These are phyloP conservation scores for Fusarium tupiense DNA, from an alignment of 2,329 filamentous ascomycete genomes.

Conservation along the genomic window DNA sequence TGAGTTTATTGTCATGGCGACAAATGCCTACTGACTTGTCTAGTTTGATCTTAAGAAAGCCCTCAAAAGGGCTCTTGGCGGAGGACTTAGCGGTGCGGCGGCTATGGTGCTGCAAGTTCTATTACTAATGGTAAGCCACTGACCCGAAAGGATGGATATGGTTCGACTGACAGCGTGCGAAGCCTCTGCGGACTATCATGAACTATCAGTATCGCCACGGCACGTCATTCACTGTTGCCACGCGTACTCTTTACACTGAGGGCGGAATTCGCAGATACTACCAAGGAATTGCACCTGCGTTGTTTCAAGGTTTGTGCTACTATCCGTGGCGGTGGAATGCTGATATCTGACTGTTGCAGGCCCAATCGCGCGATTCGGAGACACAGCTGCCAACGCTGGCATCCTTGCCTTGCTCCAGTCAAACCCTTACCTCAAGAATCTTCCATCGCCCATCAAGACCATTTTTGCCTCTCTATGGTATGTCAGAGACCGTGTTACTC, in stretches of 20 bases:
- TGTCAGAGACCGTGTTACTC: too few species aligned
- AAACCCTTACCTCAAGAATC: slow-evolving; percentile 55
- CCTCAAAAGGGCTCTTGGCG: slow-evolving; percentile 56
- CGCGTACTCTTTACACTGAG: slow-evolving; percentile 52
- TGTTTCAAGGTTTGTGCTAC: slow-evolving; percentile 52
- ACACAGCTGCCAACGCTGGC: slow-evolving; percentile 60
- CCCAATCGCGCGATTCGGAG: slow-evolving; percentile 57
- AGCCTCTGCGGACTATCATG: slow-evolving; percentile 61
- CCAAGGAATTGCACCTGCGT: slow-evolving; percentile 55
- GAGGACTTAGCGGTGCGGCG: slow-evolving; percentile 58
- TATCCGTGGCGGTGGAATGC: rapidly evolving
- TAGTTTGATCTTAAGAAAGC: slow-evolving; percentile 58
- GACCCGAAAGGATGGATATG: rapidly evolving
- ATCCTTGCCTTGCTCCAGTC: slow-evolving; percentile 59
- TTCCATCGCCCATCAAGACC: slow-evolving; percentile 56
- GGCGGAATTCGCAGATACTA: slow-evolving; percentile 57
- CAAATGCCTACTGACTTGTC: rapidly evolving
- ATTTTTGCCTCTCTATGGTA: slow-evolving; percentile 57
- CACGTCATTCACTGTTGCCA: slow-evolving; percentile 52
- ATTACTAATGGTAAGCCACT: slow-evolving; percentile 54
- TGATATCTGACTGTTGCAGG: slow-evolving; percentile 39
- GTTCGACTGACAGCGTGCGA: neutral
- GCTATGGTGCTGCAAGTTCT: slow-evolving; percentile 60
- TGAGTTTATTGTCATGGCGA: rapidly evolving
- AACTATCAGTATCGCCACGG: slow-evolving; percentile 62